Conservation (phyloP, 371 early-diverging fungal species). For the Syncephalastrum racemosum region DNA sequence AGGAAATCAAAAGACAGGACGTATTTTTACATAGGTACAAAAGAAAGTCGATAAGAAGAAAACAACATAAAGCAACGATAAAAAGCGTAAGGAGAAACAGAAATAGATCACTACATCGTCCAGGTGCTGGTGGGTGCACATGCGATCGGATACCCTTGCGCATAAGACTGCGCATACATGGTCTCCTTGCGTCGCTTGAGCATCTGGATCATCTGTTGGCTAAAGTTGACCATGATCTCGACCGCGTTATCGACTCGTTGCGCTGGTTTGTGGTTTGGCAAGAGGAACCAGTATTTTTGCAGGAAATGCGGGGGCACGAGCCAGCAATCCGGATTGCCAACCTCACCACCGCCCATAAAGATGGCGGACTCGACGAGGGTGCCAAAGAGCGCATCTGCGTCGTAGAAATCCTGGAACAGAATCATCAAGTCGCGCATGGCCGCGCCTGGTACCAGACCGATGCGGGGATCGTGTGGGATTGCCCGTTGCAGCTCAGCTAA, state of each 20-base stretch:
- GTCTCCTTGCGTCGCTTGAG: too few species aligned
- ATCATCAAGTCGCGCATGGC: conserved; percentile 45
- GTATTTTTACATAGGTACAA: too few species aligned
- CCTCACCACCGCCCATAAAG: conserved; percentile 37
- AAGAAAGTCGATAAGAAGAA: too few species aligned
- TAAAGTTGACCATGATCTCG: conserved; percentile 21
- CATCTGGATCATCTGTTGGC: conserved; percentile 18
- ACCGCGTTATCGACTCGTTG: conserved; percentile 10
- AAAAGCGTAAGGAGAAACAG: too few species aligned
- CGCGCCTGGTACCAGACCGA: conserved; percentile 42
- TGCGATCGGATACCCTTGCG: too few species aligned
- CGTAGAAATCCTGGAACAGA: conserved; percentile 42
- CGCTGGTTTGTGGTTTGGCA: conserved; percentile 26
- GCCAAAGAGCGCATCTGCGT: conserved; percentile 38
- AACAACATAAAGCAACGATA: too few species aligned
- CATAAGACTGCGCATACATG: too few species aligned
- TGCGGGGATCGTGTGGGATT: conserved; percentile 43
- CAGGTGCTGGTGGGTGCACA: too few species aligned
- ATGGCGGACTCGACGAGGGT: conserved; percentile 28
- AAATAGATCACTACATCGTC: too few species aligned
- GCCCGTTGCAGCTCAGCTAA: conserved; percentile 42
- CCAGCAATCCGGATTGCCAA: conserved; percentile 43
- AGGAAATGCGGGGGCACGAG: conserved; percentile 35
- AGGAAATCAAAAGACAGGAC: too few species aligned
- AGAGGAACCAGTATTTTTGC: conserved; percentile 36